Percentiles rank a stretch among this genome's conserved stretches.
phyloP scores from a whole-genome alignment of 179 eudicot species.

The Pouteria campechiana region DNA sequence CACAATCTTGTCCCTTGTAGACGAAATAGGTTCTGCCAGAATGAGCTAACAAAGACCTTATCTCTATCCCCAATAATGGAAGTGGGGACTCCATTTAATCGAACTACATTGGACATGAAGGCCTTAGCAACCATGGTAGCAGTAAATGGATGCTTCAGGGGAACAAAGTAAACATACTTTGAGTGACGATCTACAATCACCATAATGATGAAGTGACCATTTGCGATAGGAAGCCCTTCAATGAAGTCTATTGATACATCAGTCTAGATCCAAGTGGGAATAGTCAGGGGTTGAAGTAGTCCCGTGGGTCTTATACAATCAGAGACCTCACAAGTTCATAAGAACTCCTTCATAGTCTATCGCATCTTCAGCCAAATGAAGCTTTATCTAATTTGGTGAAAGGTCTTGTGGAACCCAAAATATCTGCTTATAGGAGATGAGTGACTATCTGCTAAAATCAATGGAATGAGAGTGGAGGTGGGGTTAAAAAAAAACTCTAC shows the following conservation, averaged over 20 bases:
- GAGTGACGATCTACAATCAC: slow-evolving; percentile 8
- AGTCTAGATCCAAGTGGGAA: slow-evolving; percentile 1
- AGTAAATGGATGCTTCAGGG: slow-evolving; percentile 1
- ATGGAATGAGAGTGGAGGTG: not conserved
- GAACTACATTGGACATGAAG: not conserved
- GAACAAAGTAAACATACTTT: not conserved
- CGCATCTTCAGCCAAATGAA: slow-evolving; percentile 6
- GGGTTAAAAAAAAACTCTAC: not conserved
- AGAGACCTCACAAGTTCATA: not conserved
- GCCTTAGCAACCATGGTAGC: not conserved
- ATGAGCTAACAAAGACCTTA: not conserved
- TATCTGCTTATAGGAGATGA: not conserved
- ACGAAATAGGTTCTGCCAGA: slow-evolving; percentile 3
- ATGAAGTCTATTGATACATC: slow-evolving; percentile 16
- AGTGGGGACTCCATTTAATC: slow-evolving; percentile 3
- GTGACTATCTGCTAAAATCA: not conserved
- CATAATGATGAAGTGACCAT: not conserved
- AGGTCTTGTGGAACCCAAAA: not conserved
- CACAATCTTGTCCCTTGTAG: not conserved
- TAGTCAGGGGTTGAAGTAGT: slow-evolving; percentile 6
- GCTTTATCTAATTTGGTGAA: not conserved
- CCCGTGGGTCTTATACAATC: not conserved
- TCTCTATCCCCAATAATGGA: slow-evolving; percentile 2
- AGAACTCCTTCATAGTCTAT: not conserved
- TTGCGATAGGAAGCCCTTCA: slow-evolving; percentile 1